Evolutionary conservation across 2,329 filamentous ascomycete genomes (phyloP), one percentile per base, ranked within the genome.

Genomic region (Aspergillus melleus): DNA sequence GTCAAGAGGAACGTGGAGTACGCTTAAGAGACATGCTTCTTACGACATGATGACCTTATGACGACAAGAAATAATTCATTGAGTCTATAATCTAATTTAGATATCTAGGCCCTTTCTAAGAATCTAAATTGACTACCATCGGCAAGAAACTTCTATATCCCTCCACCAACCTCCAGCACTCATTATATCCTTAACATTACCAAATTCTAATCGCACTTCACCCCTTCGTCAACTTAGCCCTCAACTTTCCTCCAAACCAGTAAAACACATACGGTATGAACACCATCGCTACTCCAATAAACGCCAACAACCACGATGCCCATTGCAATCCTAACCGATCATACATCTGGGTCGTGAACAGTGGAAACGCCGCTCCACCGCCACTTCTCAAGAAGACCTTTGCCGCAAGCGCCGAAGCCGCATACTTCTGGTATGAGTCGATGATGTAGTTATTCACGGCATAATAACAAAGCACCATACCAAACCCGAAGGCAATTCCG

Each of bases 301-400:
- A 92, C 0, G 83, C 89, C 12, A 92, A 75, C 9, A 93, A 77
- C 1, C 83, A 83, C 49, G 84, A 86, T 0, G 89, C 90, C 90
- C 90, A 92, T 72, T 91, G 86, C 72, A 91, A 80, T 2, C 87
- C 87, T 3, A 92, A 80, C 2, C 85, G 81, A 55, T 82, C 74
- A 76, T 90, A 91, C 89, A 92, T 92, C 74, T 92, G 89, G 59
- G 83, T 81, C 0, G 89, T 92, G 74, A 92, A 92, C 5, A 93
- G 81, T 0, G 92, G 90, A 2, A 88, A 86, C 0, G 77, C 83
- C 1, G 89, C 90, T 62, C 90, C 90, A 86, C 89, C 92, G 6
- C 69, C 49, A 84, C 84, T 80, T 32, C 81, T 69, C 54, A 76
- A 67, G 69, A 82, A 81, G 0, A 79, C 81, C 67, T 80, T 80